Percentiles rank a stretch among this genome's conserved stretches.
Evolutionary conservation across 306 rosid genomes (phyloP).

Genomic region (Trifolium subterraneum): DNA sequence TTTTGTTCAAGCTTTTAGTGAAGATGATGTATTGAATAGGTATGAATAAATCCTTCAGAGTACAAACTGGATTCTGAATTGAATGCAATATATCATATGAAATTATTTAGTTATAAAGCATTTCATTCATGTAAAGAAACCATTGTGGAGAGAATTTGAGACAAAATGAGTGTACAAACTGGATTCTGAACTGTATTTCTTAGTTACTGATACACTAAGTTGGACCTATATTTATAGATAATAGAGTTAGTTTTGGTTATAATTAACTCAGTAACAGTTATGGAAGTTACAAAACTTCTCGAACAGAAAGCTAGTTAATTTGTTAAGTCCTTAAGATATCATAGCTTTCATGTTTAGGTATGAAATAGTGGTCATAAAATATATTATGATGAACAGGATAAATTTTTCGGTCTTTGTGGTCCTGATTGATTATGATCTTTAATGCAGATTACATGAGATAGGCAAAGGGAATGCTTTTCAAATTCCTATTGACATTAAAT

Average conservation of each 20-base stretch:
- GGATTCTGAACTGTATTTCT: background rate
- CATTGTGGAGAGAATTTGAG: background rate
- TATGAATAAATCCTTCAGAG: slow-evolving; percentile 36
- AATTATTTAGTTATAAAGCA: slow-evolving; percentile 6
- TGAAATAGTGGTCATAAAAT: background rate
- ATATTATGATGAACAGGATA: slow-evolving; percentile 13
- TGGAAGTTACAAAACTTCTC: too few species aligned
- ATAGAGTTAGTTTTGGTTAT: too few species aligned
- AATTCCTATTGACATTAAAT: slow-evolving; percentile 45
- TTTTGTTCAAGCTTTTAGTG: slow-evolving; percentile 67
- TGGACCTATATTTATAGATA: too few species aligned
- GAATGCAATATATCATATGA: background rate
- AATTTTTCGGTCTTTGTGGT: slow-evolving; percentile 5
- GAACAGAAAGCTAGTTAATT: too few species aligned
- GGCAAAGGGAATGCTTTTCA: slow-evolving; percentile 58
- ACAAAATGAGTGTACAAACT: background rate
- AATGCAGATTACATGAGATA: slow-evolving; percentile 73
- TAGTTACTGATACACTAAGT: background rate
- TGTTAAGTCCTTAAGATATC: too few species aligned
- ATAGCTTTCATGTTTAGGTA: background rate
- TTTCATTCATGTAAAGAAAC: background rate
- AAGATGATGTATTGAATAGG: slow-evolving; percentile 82
- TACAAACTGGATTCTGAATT: too few species aligned
- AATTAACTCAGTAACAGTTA: too few species aligned
- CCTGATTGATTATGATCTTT: slow-evolving; percentile 34